phyloP scores from a whole-genome alignment of 805 yeast genomes.

The Kuraishia floccosa region DNA sequence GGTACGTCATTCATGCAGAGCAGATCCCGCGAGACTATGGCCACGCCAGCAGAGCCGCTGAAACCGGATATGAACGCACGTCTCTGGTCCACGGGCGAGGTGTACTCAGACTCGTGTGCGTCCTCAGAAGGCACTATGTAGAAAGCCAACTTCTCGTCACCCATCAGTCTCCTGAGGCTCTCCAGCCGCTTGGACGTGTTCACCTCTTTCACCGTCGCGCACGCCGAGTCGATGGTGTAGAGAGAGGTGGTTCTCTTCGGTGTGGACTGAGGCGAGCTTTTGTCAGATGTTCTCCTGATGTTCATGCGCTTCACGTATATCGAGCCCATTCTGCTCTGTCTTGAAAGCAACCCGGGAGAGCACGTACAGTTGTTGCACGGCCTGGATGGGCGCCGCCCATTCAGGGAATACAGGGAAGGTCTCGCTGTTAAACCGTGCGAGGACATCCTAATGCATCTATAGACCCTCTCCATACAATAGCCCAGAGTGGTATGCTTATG shows the following conservation, averaged over 20 bases:
- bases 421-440: no score
- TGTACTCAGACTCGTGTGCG: constrained; percentile 89
- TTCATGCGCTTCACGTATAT: constrained; percentile 21
- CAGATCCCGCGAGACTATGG: constrained; percentile 57
- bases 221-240: constrained; percentile 6
- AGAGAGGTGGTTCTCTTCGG: constrained; percentile 5
- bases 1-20: constrained; percentile 37
- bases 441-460: no score
- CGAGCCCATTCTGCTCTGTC: constrained; percentile 52
- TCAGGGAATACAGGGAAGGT: no score
- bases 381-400: no score
- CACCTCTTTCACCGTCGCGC: constrained; percentile 24
- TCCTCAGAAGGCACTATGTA: constrained; percentile 68
- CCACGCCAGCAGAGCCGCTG: constrained; percentile 90
- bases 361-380: constrained; percentile 73
- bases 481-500: no score
- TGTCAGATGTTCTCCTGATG: constrained; percentile 14
- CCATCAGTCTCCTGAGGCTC: constrained; percentile 55
- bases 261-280: constrained; percentile 17
- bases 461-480: no score
- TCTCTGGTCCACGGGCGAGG: constrained; percentile 70
- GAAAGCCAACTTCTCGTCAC: constrained; percentile 42
- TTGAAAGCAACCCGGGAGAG: constrained; percentile 69
- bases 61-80: constrained; percentile 79
- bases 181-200: constrained; percentile 51